These are phyloP conservation scores for Geotrichum carabidarum DNA, from an alignment of 1,139 yeast species.

Conservation along the genomic window DNA sequence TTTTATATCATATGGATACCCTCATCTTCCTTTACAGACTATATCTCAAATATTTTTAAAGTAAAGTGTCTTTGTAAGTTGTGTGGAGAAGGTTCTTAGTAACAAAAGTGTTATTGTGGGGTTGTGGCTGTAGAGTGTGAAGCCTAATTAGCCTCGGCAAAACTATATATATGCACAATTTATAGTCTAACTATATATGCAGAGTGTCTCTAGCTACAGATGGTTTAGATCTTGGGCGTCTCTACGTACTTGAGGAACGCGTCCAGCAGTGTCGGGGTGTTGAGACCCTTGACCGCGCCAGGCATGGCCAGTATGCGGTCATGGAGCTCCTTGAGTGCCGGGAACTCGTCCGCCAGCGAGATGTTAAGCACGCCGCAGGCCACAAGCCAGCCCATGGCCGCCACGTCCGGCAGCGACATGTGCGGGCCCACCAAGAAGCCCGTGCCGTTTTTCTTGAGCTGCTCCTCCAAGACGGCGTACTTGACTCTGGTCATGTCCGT, in stretches of 20 bases:
- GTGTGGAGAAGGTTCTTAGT: too few species aligned
- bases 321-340: conserved; percentile 44
- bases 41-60: too few species aligned
- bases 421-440: conserved; percentile 57
- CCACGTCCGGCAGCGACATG: conserved; percentile 51
- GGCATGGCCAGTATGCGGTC: conserved; percentile 40
- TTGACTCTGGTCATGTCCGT: conserved; percentile 48
- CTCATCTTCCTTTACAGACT: not conserved
- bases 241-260: not conserved
- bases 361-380: conserved; percentile 31
- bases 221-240: not conserved
- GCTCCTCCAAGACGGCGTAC: conserved; percentile 49
- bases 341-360: conserved; percentile 42
- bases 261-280: not conserved
- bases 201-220: not conserved
- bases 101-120: too few species aligned
- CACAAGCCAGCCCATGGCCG: conserved; percentile 40
- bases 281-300: not conserved
- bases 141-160: too few species aligned
- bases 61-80: too few species aligned
- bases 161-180: not conserved
- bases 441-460: conserved; percentile 43
- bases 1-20: not conserved
- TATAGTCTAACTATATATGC: conserved; percentile 42
- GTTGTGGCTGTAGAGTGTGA: too few species aligned